Percentiles rank a stretch among this genome's conserved stretches.
Conservation (phyloP, 1,284 basidiomycete genomes). For the Anthracocystis panici-leucophaei region DNA sequence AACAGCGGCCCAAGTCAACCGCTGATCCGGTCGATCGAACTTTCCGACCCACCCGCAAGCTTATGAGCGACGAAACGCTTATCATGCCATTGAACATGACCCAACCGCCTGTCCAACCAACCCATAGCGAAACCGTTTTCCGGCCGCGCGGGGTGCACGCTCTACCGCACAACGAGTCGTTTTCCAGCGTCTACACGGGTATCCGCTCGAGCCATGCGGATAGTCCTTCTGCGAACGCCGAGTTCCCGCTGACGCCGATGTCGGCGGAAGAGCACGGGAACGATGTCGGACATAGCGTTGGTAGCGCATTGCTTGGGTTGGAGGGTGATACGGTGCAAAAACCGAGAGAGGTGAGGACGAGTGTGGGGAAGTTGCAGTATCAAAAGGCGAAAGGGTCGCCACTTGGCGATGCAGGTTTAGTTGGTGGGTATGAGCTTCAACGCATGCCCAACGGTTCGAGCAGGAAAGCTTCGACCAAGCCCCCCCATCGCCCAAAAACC, state of each 20-base stretch:
- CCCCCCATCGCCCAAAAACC: slow-evolving; percentile 18
- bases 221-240: slow-evolving; percentile 3
- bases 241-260: slow-evolving; percentile 10
- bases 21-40: slow-evolving; percentile 4
- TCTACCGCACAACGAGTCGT: slow-evolving; percentile 16
- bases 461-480: not conserved
- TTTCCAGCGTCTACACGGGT: not conserved
- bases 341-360: not conserved
- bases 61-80: slow-evolving; percentile 11
- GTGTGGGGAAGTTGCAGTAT: not conserved
- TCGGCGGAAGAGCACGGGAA: slow-evolving; percentile 4
- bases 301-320: slow-evolving; percentile 8
- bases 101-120: not conserved
- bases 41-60: slow-evolving; percentile 5
- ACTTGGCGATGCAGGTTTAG: not conserved
- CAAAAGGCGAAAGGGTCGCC: not conserved
- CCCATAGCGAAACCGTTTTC: slow-evolving; percentile 4
- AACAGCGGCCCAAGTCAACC: not conserved
- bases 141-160: slow-evolving; percentile 13
- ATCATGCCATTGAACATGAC: slow-evolving; percentile 12
- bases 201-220: slow-evolving; percentile 2
- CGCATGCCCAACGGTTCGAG: not conserved
- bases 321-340: not conserved
- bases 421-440: not conserved
- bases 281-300: slow-evolving; percentile 8